These are phyloP conservation scores for Termitomyces sp. DNA, from an alignment of 768 basidiomycete species.

Conservation along the genomic window DNA sequence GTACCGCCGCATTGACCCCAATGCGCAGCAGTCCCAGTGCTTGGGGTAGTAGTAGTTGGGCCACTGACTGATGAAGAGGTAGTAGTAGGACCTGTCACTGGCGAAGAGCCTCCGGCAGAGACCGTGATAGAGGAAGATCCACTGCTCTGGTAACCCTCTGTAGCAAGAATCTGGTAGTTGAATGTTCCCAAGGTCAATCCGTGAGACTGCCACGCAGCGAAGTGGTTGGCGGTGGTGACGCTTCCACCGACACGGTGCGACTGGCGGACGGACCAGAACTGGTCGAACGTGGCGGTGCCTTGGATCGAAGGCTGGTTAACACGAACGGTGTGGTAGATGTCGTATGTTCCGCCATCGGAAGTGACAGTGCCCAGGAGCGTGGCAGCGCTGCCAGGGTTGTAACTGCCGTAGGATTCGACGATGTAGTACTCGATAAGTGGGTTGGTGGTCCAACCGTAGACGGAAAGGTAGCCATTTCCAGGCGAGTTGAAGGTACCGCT, in stretches of 20 bases:
- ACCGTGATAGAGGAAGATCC: constrained; percentile 23
- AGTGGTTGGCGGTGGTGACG: constrained; percentile 36
- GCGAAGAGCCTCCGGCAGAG: background rate
- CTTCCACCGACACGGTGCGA: constrained; percentile 30
- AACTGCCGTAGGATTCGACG: constrained; percentile 36
- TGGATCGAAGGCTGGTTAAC: constrained; percentile 38
- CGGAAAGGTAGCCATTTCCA: constrained; percentile 40
- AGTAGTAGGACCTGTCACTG: background rate
- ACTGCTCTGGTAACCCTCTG: constrained; percentile 41
- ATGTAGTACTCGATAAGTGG: constrained; percentile 49
- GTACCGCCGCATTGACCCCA: constrained; percentile 1
- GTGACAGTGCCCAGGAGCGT: constrained; percentile 34
- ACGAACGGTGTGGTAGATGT: constrained; percentile 35
- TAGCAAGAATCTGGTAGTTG: constrained; percentile 46
- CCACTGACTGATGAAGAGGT: background rate
- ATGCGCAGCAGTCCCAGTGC: background rate
- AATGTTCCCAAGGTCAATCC: constrained; percentile 37
- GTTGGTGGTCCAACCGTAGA: constrained; percentile 45
- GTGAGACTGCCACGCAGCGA: constrained; percentile 36
- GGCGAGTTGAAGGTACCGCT: constrained; percentile 31
- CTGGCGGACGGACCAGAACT: constrained; percentile 43
- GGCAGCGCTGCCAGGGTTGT: constrained; percentile 33
- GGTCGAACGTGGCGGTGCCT: constrained; percentile 41
- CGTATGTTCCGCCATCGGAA: constrained; percentile 39
- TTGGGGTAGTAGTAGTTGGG: background rate